Conservation (phyloP, 1,284 basidiomycete species). For the Heterobasidion annosum region DNA sequence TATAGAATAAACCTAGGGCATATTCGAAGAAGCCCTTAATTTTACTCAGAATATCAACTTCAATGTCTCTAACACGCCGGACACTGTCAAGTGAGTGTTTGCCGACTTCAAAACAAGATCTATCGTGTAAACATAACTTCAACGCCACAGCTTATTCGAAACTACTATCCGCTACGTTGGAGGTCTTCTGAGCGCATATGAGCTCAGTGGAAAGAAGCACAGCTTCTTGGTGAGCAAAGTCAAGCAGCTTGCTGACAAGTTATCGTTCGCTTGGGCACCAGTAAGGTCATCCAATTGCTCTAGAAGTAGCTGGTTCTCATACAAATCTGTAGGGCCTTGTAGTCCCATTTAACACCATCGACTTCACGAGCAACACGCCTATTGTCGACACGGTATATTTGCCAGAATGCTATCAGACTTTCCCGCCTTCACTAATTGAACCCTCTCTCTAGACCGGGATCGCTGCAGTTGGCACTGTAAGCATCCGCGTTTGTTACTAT, state of each 20-base stretch:
- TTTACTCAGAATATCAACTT: slow-evolving; percentile 47
- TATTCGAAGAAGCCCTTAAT: slow-evolving; percentile 44
- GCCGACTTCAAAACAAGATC: not conserved
- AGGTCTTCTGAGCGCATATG: slow-evolving; percentile 72
- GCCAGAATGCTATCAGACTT: too few species aligned
- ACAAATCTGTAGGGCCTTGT: not conserved
- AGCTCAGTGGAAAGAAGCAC: slow-evolving; percentile 59
- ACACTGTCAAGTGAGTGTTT: slow-evolving; percentile 39
- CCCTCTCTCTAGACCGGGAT: not conserved
- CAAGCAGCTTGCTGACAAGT: slow-evolving; percentile 61
- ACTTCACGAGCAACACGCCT: not conserved
- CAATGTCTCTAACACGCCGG: slow-evolving; percentile 36
- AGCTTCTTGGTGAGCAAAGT: slow-evolving; percentile 52
- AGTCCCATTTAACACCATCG: not conserved
- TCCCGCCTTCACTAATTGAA: too few species aligned
- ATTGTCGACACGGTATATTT: not conserved
- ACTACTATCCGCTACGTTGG: slow-evolving; percentile 80
- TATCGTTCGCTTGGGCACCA: slow-evolving; percentile 52
- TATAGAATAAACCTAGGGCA: slow-evolving; percentile 25
- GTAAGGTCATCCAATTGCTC: slow-evolving; percentile 18
- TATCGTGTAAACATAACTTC: not conserved
- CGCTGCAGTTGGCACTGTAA: not conserved
- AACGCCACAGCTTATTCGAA: slow-evolving; percentile 62
- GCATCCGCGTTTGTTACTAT: too few species aligned
- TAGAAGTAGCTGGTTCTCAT: not conserved